Conservation (phyloP, 192 early-diverging fungal species). For the Rhizoclosmatium globosum region DNA sequence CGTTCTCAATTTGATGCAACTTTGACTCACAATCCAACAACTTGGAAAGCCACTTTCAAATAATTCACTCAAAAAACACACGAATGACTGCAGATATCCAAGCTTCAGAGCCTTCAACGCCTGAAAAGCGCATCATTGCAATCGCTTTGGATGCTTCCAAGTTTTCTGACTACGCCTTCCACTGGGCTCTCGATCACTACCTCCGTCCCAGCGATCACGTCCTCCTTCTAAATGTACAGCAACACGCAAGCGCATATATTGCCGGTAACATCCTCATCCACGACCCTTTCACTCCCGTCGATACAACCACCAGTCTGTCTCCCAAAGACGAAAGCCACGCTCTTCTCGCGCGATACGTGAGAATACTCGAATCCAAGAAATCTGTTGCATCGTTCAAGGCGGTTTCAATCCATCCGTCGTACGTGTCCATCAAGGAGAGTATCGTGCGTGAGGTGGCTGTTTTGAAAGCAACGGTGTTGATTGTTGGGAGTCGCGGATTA, state of each 20-base stretch:
- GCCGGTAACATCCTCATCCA: constrained; percentile 25
- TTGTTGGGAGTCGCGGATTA: constrained; percentile 61
- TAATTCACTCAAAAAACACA: too few relatives aligned
- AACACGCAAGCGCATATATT: not conserved
- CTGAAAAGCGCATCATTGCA: not conserved
- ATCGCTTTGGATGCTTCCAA: constrained; percentile 32
- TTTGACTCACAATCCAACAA: too few relatives aligned
- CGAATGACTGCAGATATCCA: too few relatives aligned
- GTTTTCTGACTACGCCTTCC: constrained; percentile 13
- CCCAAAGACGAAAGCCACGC: not conserved
- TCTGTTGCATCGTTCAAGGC: not conserved
- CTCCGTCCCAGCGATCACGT: constrained; percentile 18
- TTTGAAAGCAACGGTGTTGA: constrained; percentile 54
- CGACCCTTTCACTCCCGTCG: constrained; percentile 45
- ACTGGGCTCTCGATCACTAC: constrained; percentile 20
- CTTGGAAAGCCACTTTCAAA: too few relatives aligned
- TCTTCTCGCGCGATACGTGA: not conserved
- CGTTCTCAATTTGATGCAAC: too few relatives aligned
- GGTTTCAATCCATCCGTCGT: not conserved
- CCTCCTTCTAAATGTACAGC: constrained; percentile 12
- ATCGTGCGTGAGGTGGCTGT: constrained; percentile 61
- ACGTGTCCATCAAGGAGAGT: constrained; percentile 25
- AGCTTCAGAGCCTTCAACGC: too few relatives aligned
- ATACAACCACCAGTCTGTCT: not conserved
- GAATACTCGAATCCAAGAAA: not conserved